Base-by-base conservation (phyloP, 352 stramenopile species). In the Phytophthora sansomeana region DNA sequence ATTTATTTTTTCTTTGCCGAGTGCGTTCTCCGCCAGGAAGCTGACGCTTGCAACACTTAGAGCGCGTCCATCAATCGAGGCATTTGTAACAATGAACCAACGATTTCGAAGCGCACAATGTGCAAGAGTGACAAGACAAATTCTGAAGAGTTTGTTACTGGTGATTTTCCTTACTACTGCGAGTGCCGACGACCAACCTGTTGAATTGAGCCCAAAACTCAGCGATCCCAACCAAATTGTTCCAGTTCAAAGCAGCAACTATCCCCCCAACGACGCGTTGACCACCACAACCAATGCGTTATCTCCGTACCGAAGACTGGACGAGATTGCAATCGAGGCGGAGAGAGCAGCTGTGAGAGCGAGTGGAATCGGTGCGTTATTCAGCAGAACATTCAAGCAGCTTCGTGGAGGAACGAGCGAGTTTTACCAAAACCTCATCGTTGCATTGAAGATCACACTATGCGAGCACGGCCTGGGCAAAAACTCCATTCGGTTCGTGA, bases 341-440 rank as follows among this genome's bases (percentile, higher is more conserved):
- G 49, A 50, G 21, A 53, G 24, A 33, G 59, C 59, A 6, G 21
- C 54, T 1, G 57, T 68, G 30, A 62, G 82, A 39, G 80, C 81
- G n/a, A 80, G 69, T n/a, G 47, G 82, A 32, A 58, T 86, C 11
- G 81, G 74, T 4, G 66, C 47, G 3, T 68, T 49, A 11, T 73
- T 83, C 35, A 80, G 75, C 51, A 71, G 78, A 17, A 57, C 65
- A 3, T 80, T 89, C 63, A 85, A 79, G 58, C 61, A 87, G 30
- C 21, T 86, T 16, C 82, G 82, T 19, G 80, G 82, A 46, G 79
- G 76, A 53, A 80, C 60, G 1, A 51, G 72, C 11, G 72, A 80
- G 51, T 89, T 87, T 38, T 91, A 91, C 62, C 39, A 65, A 5
- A 54, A 91, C 8, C 47, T 91, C n/a, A 82, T 89, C 69, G 69